These are phyloP conservation scores for Oehlia diaphana DNA, from an alignment of 192 early-diverging fungal genomes.

Conservation along the genomic window DNA sequence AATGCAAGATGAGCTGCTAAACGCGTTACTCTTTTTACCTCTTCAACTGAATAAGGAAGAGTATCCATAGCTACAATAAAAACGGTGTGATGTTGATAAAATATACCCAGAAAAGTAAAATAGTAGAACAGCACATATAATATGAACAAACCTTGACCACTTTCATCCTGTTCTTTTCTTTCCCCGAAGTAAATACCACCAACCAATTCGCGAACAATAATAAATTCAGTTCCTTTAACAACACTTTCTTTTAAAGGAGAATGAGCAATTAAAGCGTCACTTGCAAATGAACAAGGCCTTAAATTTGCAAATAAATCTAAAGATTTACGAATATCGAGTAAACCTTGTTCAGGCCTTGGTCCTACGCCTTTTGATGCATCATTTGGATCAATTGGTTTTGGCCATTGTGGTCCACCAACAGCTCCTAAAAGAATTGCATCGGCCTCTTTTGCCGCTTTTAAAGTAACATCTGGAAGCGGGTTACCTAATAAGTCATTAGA, in stretches of 20 bases:
- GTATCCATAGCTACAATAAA: slow-evolving; percentile 78
- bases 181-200: slow-evolving; percentile 98
- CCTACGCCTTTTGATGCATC: slow-evolving; percentile 67
- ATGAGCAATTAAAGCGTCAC: slow-evolving; percentile 71
- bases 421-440: slow-evolving; percentile 96
- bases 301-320: slow-evolving; percentile 97
- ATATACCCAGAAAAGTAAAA: slow-evolving; percentile 13
- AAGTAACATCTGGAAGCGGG: slow-evolving; percentile 82
- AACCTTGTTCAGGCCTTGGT: slow-evolving; percentile 91
- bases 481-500: slow-evolving; percentile 31
- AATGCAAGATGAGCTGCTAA: slow-evolving; percentile 86
- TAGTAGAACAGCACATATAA: neutral
- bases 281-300: slow-evolving; percentile 92
- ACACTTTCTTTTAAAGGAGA: slow-evolving; percentile 92
- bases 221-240: slow-evolving; percentile 89
- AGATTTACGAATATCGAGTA: slow-evolving; percentile 88
- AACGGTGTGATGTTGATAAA: neutral
- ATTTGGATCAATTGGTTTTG: slow-evolving; percentile 63
- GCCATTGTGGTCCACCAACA: slow-evolving; percentile 98
- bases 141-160: slow-evolving; percentile 55
- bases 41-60: slow-evolving; percentile 88
- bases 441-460: slow-evolving; percentile 77
- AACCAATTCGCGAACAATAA: slow-evolving; percentile 92
- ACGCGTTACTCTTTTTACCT: slow-evolving; percentile 94
- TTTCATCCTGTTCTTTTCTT: slow-evolving; percentile 71